A percentile compares a stretch with the other conserved stretches of the same genome.
Evolutionary conservation across 352 stramenopile genomes (phyloP).

Genomic region (Pythium biforme): DNA sequence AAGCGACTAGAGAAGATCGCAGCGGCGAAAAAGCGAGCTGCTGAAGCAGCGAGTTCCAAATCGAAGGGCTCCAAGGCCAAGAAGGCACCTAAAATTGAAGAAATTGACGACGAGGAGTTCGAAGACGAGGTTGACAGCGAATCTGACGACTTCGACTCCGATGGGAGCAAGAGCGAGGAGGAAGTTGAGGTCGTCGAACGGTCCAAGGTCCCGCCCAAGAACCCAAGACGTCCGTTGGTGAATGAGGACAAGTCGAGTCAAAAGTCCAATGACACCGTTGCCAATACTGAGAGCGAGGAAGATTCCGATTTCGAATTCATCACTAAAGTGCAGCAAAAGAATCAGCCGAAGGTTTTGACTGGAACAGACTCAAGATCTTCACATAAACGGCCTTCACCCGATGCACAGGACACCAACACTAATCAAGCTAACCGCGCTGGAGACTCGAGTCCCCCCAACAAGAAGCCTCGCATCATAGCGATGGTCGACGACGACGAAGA

Average conservation of each 20-base stretch:
- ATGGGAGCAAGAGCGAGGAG: conserved; percentile 13
- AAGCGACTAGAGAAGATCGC: conserved; percentile 68
- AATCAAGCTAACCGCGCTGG: background rate
- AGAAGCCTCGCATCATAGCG: conserved; percentile 29
- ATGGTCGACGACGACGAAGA: conserved; percentile 33
- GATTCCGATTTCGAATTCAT: conserved; percentile 17
- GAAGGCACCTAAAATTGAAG: conserved; percentile 16
- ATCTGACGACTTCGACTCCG: conserved; percentile 23
- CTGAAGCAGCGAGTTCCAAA: conserved; percentile 8
- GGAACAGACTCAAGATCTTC: background rate
- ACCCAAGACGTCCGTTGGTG: background rate
- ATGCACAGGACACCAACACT: background rate
- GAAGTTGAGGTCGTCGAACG: conserved; percentile 6
- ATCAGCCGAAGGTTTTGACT: background rate
- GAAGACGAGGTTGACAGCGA: conserved; percentile 14
- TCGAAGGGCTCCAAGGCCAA: conserved; percentile 19
- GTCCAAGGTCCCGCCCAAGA: background rate
- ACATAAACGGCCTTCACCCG: background rate
- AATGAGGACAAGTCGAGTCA: conserved; percentile 39
- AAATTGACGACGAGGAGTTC: conserved; percentile 28
- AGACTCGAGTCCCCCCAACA: background rate
- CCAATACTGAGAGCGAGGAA: conserved; percentile 23
- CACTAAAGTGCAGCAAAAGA: background rate
- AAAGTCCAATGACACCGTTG: conserved; percentile 42
- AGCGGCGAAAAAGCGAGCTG: conserved; percentile 35